Conservation (phyloP, 495 filamentous ascomycete species). For the Acidiella bohemica region DNA sequence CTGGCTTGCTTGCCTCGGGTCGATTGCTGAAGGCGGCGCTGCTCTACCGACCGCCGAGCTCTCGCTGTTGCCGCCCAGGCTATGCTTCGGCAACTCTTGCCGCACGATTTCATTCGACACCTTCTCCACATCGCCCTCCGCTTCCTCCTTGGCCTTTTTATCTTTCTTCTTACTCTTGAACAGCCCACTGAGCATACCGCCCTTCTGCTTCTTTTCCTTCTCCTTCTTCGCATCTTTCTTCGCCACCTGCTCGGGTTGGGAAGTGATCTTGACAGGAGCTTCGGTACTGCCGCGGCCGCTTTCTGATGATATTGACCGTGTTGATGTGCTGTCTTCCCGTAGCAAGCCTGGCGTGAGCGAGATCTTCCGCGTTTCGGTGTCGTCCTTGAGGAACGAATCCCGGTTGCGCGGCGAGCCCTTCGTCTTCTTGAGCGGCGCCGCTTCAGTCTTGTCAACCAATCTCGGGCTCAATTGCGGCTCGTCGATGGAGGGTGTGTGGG, state of each 20-base stretch:
- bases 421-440: constrained; percentile 42
- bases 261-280: constrained; percentile 42
- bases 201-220: constrained; percentile 68
- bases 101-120: constrained; percentile 29
- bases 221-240: constrained; percentile 69
- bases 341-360: constrained; percentile 91
- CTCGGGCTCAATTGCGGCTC: constrained; percentile 17
- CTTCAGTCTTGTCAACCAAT: constrained; percentile 15
- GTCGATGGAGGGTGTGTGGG: constrained; percentile 8
- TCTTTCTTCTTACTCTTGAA: constrained; percentile 94
- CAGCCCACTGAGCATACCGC: constrained; percentile 76
- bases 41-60: constrained; percentile 37
- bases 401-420: constrained; percentile 78
- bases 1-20: too few species aligned
- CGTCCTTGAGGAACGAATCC: constrained; percentile 95
- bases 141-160: constrained; percentile 60
- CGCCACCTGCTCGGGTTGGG: constrained; percentile 36
- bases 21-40: too few species aligned
- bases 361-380: constrained; percentile 93
- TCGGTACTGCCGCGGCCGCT: constrained; percentile 32
- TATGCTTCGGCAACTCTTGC: constrained; percentile 23
- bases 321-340: constrained; percentile 51
- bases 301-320: constrained; percentile 11
- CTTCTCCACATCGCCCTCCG: constrained; percentile 40
- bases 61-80: constrained; percentile 3